A percentile compares a stretch with the other conserved stretches of the same genome.
Conservation (phyloP, 2,329 filamentous ascomycete genomes). For the Pyrenochaeta sp. region DNA sequence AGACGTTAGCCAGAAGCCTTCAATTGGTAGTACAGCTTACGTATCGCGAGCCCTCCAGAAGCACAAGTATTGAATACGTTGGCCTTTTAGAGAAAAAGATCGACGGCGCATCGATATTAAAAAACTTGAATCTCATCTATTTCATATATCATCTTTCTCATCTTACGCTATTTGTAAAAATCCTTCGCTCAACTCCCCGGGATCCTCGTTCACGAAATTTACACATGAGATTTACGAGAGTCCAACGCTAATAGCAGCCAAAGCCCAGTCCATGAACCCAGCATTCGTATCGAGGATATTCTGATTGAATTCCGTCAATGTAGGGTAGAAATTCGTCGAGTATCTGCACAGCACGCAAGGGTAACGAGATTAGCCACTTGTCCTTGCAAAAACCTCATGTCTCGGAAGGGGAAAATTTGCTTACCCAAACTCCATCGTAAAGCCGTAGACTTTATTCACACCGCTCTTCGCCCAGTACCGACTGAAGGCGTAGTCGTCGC, state of each 20-base stretch:
- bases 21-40: no score
- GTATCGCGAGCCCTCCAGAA: no score
- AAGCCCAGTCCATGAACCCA: constrained; percentile 52
- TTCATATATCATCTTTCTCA: background rate
- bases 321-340: constrained; percentile 53
- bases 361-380: background rate
- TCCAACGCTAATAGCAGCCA: constrained; percentile 48
- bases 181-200: background rate
- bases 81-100: no score
- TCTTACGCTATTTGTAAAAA: background rate
- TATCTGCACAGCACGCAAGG: constrained; percentile 29
- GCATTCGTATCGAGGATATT: constrained; percentile 53
- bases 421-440: constrained; percentile 47
- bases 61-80: no score
- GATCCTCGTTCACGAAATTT: background rate
- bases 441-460: constrained; percentile 52
- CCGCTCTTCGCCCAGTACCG: constrained; percentile 46
- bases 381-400: no score
- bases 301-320: constrained; percentile 50
- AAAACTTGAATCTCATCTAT: background rate
- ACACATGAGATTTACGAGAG: constrained; percentile 16
- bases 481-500: constrained; percentile 52
- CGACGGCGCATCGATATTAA: no score
- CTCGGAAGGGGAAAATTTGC: background rate
- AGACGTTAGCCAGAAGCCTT: no score